phyloP scores from a whole-genome alignment of 2,329 filamentous ascomycete species.

The Penicillium sp. region DNA sequence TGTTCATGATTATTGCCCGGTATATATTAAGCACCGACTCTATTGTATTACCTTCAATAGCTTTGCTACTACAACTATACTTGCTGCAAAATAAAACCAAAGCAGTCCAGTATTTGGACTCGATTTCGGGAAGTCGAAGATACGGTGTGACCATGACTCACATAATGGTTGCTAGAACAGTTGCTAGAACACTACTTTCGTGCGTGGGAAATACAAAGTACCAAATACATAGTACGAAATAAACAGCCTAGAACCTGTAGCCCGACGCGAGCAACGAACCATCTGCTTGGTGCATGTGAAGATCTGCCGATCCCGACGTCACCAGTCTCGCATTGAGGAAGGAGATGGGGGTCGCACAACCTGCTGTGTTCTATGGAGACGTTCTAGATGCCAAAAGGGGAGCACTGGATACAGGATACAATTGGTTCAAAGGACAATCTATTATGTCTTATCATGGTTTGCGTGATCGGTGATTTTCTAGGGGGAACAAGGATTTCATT shows the following conservation, averaged over 20 bases:
- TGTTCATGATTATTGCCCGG: not conserved
- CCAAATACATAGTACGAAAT: not conserved
- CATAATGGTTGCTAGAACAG: not conserved
- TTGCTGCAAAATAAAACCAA: not conserved
- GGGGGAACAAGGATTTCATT: not conserved
- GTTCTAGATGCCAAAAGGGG: not conserved
- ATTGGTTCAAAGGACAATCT: not conserved
- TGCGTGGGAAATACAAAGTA: not conserved
- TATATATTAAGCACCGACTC: not conserved
- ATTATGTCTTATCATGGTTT: not conserved
- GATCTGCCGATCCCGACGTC: conserved; percentile 19
- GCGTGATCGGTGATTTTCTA: not conserved
- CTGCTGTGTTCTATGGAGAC: not conserved
- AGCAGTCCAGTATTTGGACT: not conserved
- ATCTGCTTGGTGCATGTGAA: not conserved
- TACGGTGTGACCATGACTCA: not conserved
- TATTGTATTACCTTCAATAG: not conserved
- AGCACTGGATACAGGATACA: not conserved
- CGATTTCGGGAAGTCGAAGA: not conserved
- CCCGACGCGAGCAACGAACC: not conserved
- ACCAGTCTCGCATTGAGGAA: not conserved
- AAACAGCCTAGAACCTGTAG: not conserved
- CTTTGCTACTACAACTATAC: too few species aligned
- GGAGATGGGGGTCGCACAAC: not conserved
- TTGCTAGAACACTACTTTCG: not conserved